These are phyloP conservation scores for Viola odorata DNA, from an alignment of 345 rosid genomes.

Conservation along the genomic window DNA sequence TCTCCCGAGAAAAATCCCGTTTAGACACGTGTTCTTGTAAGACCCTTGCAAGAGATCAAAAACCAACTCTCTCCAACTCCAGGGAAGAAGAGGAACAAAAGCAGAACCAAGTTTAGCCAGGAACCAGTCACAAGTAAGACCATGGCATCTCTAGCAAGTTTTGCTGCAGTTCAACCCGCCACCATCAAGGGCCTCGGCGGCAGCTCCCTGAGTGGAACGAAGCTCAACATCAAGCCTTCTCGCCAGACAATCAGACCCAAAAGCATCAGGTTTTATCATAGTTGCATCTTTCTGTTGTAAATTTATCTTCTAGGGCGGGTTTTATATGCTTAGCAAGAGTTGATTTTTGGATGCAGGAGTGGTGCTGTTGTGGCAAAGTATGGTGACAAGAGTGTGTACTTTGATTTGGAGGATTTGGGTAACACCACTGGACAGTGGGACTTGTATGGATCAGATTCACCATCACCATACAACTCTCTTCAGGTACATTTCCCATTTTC, in stretches of 20 bases:
- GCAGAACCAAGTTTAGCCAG: too few species aligned
- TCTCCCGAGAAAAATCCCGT: constrained; percentile 30
- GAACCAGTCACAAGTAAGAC: constrained; percentile 17
- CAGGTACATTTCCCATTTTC: constrained; percentile 44
- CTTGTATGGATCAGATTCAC: constrained; percentile 91
- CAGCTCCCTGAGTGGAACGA: constrained; percentile 65
- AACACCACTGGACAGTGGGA: constrained; percentile 98
- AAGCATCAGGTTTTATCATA: constrained; percentile 48
- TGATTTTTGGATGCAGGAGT: constrained; percentile 33
- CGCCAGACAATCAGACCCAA: constrained; percentile 50
- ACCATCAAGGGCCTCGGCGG: constrained; percentile 68
- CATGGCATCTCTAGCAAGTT: constrained; percentile 78
- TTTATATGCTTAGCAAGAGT: too few species aligned
- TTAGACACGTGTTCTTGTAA: constrained; percentile 56
- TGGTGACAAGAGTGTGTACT: constrained; percentile 95
- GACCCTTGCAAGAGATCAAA: constrained; percentile 34
- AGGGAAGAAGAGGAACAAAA: neutral
- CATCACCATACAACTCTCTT: constrained; percentile 91
- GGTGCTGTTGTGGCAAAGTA: constrained; percentile 82
- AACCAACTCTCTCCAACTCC: constrained; percentile 4
- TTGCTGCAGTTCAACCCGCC: constrained; percentile 52
- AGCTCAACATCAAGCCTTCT: constrained; percentile 61
- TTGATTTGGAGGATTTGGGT: constrained; percentile 92
- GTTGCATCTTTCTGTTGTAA: too few species aligned
- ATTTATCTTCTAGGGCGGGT: too few species aligned